phyloP scores from a whole-genome alignment of 352 stramenopile genomes.

The Globisporangium acanthophoron region DNA sequence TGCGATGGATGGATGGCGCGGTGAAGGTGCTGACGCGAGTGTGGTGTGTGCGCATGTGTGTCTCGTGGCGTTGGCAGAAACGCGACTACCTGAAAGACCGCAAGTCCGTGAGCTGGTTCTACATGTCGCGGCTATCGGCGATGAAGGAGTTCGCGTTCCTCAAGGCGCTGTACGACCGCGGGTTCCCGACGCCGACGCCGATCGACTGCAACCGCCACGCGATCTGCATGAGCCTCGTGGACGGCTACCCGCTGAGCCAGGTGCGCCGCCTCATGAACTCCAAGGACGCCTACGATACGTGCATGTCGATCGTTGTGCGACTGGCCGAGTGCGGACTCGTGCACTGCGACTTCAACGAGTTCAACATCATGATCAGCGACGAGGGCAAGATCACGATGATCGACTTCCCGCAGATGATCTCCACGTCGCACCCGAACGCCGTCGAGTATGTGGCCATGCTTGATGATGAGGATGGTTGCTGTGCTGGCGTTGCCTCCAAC shows the following conservation, averaged over 20 bases:
- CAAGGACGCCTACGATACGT: slow-evolving; percentile 94
- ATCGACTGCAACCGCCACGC: slow-evolving; percentile 98
- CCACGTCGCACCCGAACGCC: slow-evolving; percentile 97
- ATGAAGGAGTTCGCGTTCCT: slow-evolving; percentile 99
- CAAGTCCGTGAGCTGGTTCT: slow-evolving; percentile 97
- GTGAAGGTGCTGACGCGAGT: neutral
- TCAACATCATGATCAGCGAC: slow-evolving; percentile 99
- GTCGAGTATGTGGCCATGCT: slow-evolving; percentile 81
- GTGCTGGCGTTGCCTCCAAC: neutral
- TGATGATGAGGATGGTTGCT: neutral
- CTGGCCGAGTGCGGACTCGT: slow-evolving; percentile 97
- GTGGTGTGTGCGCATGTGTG: neutral
- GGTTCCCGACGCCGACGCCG: slow-evolving; percentile 96
- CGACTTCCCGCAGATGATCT: slow-evolving; percentile 99
- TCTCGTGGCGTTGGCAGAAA: slow-evolving; percentile 67
- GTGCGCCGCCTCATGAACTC: slow-evolving; percentile 89
- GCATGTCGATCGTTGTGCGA: slow-evolving; percentile 95
- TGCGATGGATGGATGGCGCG: neutral
- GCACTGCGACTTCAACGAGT: slow-evolving; percentile 99
- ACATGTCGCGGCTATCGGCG: slow-evolving; percentile 97
- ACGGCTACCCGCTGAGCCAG: slow-evolving; percentile 95
- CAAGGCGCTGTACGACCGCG: slow-evolving; percentile 94
- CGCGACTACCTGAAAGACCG: slow-evolving; percentile 97
- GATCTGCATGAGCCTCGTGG: slow-evolving; percentile 96
- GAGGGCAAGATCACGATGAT: slow-evolving; percentile 97